phyloP scores from a whole-genome alignment of 2,329 filamentous ascomycete genomes.

The Mollisiaceae sp. region DNA sequence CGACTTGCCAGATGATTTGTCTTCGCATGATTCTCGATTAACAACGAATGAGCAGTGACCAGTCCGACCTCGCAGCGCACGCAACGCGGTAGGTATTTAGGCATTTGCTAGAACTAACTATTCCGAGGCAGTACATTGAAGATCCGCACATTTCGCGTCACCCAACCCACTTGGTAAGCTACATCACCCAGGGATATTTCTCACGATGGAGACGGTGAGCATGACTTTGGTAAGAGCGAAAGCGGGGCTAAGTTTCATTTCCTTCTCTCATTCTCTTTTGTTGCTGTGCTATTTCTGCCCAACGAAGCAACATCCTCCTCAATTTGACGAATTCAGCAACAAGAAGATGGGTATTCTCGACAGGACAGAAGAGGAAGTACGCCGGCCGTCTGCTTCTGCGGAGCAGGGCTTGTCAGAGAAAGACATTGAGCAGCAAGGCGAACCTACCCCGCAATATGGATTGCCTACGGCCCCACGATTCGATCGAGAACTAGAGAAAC shows the following conservation, averaged over 20 bases:
- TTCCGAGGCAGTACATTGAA: conserved; percentile 6
- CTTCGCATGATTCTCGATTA: not conserved
- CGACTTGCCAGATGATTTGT: not conserved
- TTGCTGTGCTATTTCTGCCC: no score
- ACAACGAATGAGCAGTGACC: not conserved
- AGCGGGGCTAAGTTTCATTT: not conserved
- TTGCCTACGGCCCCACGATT: conserved; percentile 7
- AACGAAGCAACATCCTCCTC: not conserved
- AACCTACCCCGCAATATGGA: not conserved
- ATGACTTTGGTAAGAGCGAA: not conserved
- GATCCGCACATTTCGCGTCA: not conserved
- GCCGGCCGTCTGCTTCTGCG: not conserved
- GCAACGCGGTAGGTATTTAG: not conserved
- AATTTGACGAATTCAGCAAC: not conserved
- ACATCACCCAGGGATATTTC: not conserved
- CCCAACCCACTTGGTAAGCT: conserved; percentile 5
- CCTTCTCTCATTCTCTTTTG: not conserved
- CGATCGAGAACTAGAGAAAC: conserved; percentile 48
- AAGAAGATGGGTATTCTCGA: not conserved
- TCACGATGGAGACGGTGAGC: not conserved
- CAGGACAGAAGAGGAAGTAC: not conserved
- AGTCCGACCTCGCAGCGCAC: not conserved
- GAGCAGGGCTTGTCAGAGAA: conserved; percentile 14
- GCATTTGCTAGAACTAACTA: not conserved
- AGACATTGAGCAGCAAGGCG: not conserved